Base-by-base conservation (phyloP, 225 moss, liverwort and hornwort genomes). In the Sphagnum contortum region DNA sequence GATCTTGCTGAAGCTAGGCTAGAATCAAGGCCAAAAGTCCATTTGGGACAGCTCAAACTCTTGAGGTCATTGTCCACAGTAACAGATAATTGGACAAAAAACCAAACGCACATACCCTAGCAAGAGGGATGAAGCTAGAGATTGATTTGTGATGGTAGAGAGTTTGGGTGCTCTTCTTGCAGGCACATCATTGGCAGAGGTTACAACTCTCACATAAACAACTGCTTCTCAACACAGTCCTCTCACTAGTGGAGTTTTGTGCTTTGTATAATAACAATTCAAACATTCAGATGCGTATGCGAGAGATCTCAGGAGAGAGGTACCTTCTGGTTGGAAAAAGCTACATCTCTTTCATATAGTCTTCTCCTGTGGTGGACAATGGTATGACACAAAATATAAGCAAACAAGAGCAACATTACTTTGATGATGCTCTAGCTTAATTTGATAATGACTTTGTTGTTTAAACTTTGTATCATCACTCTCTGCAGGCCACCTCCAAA, bases 201-300 rank as follows among this genome's bases (percentile, higher is more conserved):
- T 73, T 95, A 60, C 75, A 78, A 56, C 78, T 84, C 54, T 88
- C 82, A 44, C 94, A 95, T 46, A 89, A 89, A 61, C 72, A 88
- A 47, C 71, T 92, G 58, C 74, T 95, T 11, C 88, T 92, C 86
- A 91, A 89, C 74, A 86, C 86, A 52, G 80, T 95, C 62, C 71
- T 84, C 60, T 86, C 89, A 59, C 72, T 95, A 72, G 91, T 92
- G 58, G 86, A 95, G 57, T 95, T 95, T 54, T 82, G 91, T 56
- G 80, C 89, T n/a, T 87, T 84, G 0, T 95, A 91, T 50, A 88
- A 95, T 65, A 88, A 86, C 59, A 72, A 89, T 71, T 63, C 77
- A 68, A 95, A 85, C 70, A 81, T 92, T 70, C 83, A 82, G 51
- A 73, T 72, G 2, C 81, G 88, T 53, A 88, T 92, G 76, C 83